Evolutionary conservation across 768 basidiomycete species (phyloP).

Genomic region (Agaricus bisporus): DNA sequence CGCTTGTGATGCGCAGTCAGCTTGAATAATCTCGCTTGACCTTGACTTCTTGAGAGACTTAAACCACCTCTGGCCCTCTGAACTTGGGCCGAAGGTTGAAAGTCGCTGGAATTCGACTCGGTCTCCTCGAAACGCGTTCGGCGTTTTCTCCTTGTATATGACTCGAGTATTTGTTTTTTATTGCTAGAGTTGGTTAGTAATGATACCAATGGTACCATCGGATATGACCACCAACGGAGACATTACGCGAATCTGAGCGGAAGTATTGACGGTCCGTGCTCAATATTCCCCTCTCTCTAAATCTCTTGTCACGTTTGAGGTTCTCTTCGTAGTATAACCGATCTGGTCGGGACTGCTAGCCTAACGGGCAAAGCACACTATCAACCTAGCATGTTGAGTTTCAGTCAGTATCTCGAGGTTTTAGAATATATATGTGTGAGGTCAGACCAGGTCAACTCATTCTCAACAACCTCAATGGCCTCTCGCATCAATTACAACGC

Average conservation of each 20-base stretch:
- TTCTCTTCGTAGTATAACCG: too few species aligned
- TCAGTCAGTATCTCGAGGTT: not conserved
- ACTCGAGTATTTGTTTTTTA: not conserved
- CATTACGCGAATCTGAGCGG: too few species aligned
- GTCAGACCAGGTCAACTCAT: not conserved
- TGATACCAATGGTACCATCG: not conserved
- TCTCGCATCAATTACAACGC: not conserved
- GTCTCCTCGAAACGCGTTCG: not conserved
- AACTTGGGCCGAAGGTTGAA: too few species aligned
- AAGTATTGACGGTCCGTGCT: too few species aligned
- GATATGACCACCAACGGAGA: not conserved
- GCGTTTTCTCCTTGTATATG: not conserved
- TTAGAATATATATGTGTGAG: not conserved
- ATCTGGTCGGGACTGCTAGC: too few species aligned
- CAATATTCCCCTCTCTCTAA: too few species aligned
- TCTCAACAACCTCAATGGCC: slow-evolving; percentile 2
- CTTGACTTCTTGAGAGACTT: too few species aligned
- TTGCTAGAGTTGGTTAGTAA: not conserved
- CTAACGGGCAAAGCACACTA: not conserved
- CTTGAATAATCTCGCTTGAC: too few species aligned
- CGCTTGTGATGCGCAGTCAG: too few species aligned
- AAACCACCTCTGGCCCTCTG: too few species aligned
- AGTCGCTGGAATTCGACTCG: too few species aligned
- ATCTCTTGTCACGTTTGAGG: too few species aligned
- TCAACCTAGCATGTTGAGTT: not conserved